Evolutionary conservation across 176 grass and related monocot species (phyloP), one percentile per base, ranked within the genome.

Genomic region (Leersia perrieri): DNA sequence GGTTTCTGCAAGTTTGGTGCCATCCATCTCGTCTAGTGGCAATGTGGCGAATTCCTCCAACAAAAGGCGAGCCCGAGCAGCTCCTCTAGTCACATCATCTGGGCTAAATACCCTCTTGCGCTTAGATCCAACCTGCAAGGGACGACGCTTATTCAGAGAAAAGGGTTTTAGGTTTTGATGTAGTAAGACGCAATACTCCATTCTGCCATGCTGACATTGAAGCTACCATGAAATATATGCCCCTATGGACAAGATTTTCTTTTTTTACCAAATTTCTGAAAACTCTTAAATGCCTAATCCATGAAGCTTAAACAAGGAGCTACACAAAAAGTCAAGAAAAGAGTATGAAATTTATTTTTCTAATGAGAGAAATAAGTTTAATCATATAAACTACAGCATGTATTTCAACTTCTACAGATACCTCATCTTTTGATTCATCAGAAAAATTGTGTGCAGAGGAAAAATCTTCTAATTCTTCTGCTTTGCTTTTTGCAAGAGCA

Each of bases 391-490:
- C 22, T 35, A 30, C 47, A 60, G 18, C 58, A 79, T 30, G 13
- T 72, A 70, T 61, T 53, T 72, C 0, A 8, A 77, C 20, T 40
- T 71, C 82, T 44, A 44, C 18, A 60, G 9, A 73, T 90, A 98
- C 95, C 92, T 98, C 92, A 5, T 92, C 88, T 85, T 82, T 92
- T 34, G 60, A 87, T 63, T 90, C 77, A 45, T 74, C 67, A 68
- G 23, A 76, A 18, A 74, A 66, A 45, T 47, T 74, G 35, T 88
- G 82, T 69, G 86, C 73, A 25, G 70, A 63, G 75, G 95, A 94
- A 85, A 98, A 98, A 77, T 98, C 90, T 92, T 98, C 95, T 64
- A 98, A 80, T 66, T 98, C 95, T 80, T 90, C 95, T 32, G 95
- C 92, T 92, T 98, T 98, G 74, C 87, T 91, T 91, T 91, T 94